A percentile compares a stretch with the other conserved stretches of the same genome.
phyloP scores from a whole-genome alignment of 495 filamentous ascomycete genomes.

The Podospora fimiseda region DNA sequence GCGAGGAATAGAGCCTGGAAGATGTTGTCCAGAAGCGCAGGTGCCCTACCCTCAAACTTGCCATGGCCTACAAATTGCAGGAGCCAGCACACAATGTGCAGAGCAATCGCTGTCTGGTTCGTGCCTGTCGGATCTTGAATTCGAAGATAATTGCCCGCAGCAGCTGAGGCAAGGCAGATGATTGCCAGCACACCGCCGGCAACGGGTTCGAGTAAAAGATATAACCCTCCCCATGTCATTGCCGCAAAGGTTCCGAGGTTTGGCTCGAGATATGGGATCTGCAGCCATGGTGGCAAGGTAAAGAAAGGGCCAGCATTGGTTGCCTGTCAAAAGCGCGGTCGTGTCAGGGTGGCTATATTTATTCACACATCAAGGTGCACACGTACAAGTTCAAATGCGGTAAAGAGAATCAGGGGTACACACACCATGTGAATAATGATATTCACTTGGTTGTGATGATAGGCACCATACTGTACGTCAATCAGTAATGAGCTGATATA shows the following conservation, averaged over 20 bases:
- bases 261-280: constrained; percentile 67
- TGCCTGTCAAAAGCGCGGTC: constrained; percentile 41
- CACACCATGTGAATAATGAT: constrained; percentile 84
- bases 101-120: constrained; percentile 62
- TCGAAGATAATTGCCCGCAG: constrained; percentile 67
- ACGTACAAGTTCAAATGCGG: constrained; percentile 69
- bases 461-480: constrained; percentile 76
- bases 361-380: background rate
- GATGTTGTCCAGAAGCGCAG: constrained; percentile 84
- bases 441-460: constrained; percentile 88
- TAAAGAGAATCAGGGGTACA: constrained; percentile 78
- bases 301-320: constrained; percentile 72
- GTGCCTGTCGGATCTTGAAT: constrained; percentile 55
- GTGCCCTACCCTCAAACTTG: constrained; percentile 78
- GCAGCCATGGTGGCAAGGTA: constrained; percentile 60
- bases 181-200: constrained; percentile 70
- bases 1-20: constrained; percentile 89
- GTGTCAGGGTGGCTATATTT: constrained; percentile 3
- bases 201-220: constrained; percentile 89
- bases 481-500: too few relatives aligned
- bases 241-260: constrained; percentile 74
- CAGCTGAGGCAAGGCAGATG: constrained; percentile 65
- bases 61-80: constrained; percentile 90
- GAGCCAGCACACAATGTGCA: constrained; percentile 74
- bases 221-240: constrained; percentile 65